Conservation (phyloP, 192 early-diverging fungal species). For the Backusella mclennaniae region DNA sequence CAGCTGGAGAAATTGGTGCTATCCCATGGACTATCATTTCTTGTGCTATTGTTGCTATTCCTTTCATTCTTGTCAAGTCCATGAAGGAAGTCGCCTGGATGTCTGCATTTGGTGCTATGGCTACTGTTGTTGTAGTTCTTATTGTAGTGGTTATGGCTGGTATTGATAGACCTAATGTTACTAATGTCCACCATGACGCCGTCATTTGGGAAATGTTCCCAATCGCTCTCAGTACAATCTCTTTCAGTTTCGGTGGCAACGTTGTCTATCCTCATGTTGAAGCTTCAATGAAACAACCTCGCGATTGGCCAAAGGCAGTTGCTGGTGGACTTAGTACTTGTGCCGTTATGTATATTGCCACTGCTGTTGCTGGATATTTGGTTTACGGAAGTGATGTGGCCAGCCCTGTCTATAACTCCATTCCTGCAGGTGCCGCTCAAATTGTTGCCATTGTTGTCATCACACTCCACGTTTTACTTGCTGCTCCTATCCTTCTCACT, state of each 20-base stretch:
- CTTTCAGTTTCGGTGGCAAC: slow-evolving; percentile 70
- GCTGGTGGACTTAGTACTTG: slow-evolving; percentile 51
- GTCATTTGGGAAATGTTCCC: slow-evolving; percentile 55
- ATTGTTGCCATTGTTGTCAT: slow-evolving; percentile 58
- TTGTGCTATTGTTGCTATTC: slow-evolving; percentile 51
- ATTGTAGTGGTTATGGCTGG: slow-evolving; percentile 53
- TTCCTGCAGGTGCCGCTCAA: slow-evolving; percentile 48
- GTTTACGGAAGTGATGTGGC: slow-evolving; percentile 55
- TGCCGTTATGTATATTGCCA: slow-evolving; percentile 60
- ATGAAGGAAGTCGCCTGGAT: slow-evolving; percentile 65
- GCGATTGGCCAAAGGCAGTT: slow-evolving; percentile 55
- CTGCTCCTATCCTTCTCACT: slow-evolving; percentile 63
- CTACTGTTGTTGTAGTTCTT: slow-evolving; percentile 57
- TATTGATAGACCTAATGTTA: slow-evolving; percentile 46
- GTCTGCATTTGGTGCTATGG: slow-evolving; percentile 60
- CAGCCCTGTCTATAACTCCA: slow-evolving; percentile 58
- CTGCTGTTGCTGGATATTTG: slow-evolving; percentile 60
- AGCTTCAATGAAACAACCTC: slow-evolving; percentile 58
- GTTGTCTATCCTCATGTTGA: slow-evolving; percentile 73
- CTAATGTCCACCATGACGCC: slow-evolving; percentile 35
- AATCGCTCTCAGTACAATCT: slow-evolving; percentile 60
- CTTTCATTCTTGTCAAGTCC: slow-evolving; percentile 61
- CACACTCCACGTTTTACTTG: slow-evolving; percentile 63
- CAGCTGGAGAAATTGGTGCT: slow-evolving; percentile 38
- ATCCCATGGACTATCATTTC: slow-evolving; percentile 59